phyloP scores from a whole-genome alignment of 1,284 basidiomycete species.

The Trichosporon ovoides region DNA sequence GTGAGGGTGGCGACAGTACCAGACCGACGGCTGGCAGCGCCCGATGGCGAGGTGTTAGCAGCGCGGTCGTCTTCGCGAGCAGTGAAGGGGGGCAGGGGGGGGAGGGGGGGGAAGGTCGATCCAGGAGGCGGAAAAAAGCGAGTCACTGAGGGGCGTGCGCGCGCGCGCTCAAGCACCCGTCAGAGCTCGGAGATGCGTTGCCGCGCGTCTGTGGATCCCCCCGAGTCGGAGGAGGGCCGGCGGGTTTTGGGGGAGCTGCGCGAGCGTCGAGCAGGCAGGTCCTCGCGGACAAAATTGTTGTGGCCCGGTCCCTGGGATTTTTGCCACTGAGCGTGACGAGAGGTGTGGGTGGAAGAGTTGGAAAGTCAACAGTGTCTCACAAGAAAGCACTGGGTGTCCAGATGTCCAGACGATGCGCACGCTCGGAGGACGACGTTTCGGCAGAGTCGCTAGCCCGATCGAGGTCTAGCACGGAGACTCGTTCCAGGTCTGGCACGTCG shows the following conservation, averaged over 20 bases:
- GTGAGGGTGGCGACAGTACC: not conserved
- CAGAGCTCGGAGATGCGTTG: not conserved
- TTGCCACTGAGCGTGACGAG: not conserved
- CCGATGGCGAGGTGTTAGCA: not conserved
- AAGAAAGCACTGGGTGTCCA: not conserved
- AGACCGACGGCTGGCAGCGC: not conserved
- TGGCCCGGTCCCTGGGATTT: not conserved
- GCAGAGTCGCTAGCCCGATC: not conserved
- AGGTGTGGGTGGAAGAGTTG: not conserved
- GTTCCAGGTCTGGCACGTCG: not conserved
- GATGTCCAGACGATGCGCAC: not conserved
- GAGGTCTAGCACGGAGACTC: not conserved
- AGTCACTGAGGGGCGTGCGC: not conserved
- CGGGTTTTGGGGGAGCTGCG: not conserved
- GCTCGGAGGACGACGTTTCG: not conserved
- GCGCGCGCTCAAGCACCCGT: not conserved
- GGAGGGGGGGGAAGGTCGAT: not conserved
- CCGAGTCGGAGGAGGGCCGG: not conserved
- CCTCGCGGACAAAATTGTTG: not conserved
- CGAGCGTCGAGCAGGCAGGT: not conserved
- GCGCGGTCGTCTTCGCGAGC: not conserved
- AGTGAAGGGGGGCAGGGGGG: not conserved
- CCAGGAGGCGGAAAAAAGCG: not conserved
- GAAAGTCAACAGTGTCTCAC: conserved; percentile 1
- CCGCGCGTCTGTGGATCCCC: not conserved